Percentiles rank a stretch among this genome's conserved stretches.
Evolutionary conservation across 495 filamentous ascomycete species (phyloP).

Genomic region (Penicillium fimorum): DNA sequence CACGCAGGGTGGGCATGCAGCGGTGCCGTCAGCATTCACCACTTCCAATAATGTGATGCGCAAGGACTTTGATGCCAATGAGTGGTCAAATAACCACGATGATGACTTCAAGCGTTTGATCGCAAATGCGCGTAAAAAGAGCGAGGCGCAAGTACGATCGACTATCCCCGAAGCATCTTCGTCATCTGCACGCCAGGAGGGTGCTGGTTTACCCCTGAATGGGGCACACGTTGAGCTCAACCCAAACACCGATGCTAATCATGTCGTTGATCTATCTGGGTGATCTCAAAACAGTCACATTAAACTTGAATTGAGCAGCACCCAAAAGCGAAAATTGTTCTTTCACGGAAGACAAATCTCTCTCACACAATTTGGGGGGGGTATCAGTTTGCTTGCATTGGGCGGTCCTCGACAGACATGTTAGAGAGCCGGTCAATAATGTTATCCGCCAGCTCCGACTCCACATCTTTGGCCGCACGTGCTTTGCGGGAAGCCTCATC

Average conservation of each 20-base stretch:
- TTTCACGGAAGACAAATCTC: not conserved
- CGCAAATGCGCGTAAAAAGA: constrained; percentile 59
- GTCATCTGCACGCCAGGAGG: constrained; percentile 5
- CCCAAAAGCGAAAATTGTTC: not conserved
- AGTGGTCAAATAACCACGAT: constrained; percentile 72
- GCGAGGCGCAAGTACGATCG: constrained; percentile 29
- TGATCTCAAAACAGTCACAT: constrained; percentile 4
- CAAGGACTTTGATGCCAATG: constrained; percentile 79
- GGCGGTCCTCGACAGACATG: constrained; percentile 44
- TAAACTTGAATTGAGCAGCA: not conserved
- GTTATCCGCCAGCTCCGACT: constrained; percentile 38
- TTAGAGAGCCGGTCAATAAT: constrained; percentile 42
- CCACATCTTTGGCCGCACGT: constrained; percentile 25
- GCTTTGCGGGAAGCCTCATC: constrained; percentile 32
- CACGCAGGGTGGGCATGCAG: constrained; percentile 55
- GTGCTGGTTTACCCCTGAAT: not conserved
- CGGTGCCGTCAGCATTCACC: constrained; percentile 18
- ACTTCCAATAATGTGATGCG: constrained; percentile 54
- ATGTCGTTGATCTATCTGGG: constrained; percentile 4
- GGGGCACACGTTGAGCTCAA: not conserved
- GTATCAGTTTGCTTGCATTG: constrained; percentile 27
- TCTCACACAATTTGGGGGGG: not conserved
- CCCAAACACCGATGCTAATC: constrained; percentile 2
- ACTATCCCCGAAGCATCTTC: constrained; percentile 29
- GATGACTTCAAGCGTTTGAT: constrained; percentile 73